These are phyloP conservation scores for Daldinia sp. DNA, from an alignment of 2,329 filamentous ascomycete genomes.

Conservation along the genomic window DNA sequence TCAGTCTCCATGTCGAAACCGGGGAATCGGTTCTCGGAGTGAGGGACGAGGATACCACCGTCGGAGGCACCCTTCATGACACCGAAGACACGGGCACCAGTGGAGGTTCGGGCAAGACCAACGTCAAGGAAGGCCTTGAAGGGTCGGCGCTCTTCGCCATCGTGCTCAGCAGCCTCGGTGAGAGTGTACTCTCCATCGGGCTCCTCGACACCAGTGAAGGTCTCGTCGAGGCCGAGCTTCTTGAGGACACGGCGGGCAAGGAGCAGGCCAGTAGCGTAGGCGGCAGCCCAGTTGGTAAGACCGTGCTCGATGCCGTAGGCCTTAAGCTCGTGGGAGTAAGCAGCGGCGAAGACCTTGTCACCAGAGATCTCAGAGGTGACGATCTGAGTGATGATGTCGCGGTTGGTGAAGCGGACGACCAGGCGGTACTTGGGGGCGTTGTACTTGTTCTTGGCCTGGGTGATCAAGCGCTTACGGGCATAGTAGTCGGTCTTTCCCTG, in stretches of 20 bases:
- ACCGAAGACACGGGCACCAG: slow-evolving; percentile 98
- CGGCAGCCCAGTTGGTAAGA: slow-evolving; percentile 99
- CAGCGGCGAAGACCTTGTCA: slow-evolving; percentile 94
- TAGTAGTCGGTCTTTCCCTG: slow-evolving; percentile 99
- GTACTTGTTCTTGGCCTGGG: slow-evolving; percentile 99
- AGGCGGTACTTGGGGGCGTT: slow-evolving; percentile 99
- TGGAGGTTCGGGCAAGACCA: slow-evolving; percentile 96
- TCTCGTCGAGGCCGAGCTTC: slow-evolving; percentile 95
- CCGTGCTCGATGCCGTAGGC: slow-evolving; percentile 98
- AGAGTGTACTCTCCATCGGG: slow-evolving; percentile 94
- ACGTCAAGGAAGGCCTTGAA: slow-evolving; percentile 99
- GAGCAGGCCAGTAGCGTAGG: slow-evolving; percentile 96
- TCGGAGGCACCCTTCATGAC: slow-evolving; percentile 99
- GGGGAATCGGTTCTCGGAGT: slow-evolving; percentile 99
- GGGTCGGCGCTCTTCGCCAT: slow-evolving; percentile 93
- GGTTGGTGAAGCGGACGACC: slow-evolving; percentile 99
- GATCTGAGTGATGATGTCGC: slow-evolving; percentile 99
- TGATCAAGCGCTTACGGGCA: slow-evolving; percentile 98
- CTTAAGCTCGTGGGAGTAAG: slow-evolving; percentile 97
- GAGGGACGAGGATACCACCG: slow-evolving; percentile 94
- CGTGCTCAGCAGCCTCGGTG: slow-evolving; percentile 92
- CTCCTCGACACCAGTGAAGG: slow-evolving; percentile 97
- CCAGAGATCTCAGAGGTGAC: slow-evolving; percentile 95
- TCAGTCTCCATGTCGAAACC: slow-evolving; percentile 97
- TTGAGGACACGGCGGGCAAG: slow-evolving; percentile 95